Percentiles rank a stretch among this genome's conserved stretches.
Evolutionary conservation across 495 filamentous ascomycete species (phyloP).

Genomic region (Talaromyces borbonicus): DNA sequence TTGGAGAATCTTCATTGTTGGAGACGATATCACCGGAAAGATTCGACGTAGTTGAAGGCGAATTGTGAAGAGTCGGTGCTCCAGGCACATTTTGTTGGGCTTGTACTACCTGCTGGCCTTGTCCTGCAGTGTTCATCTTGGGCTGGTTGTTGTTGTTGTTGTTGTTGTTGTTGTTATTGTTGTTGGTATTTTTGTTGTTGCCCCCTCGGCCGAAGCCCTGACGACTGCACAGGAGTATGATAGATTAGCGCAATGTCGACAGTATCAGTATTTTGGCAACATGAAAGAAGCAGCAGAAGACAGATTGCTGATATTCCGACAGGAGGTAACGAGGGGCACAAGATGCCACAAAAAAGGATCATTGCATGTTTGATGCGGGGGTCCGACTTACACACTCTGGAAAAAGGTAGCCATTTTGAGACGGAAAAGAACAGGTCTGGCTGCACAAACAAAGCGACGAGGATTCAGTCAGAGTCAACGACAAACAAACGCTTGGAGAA

Average conservation of each 20-base stretch:
- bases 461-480: not conserved
- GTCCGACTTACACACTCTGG: conserved; percentile 51
- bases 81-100: conserved; percentile 27
- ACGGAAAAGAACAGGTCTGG: not conserved
- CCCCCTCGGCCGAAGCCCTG: conserved; percentile 43
- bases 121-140: conserved; percentile 36
- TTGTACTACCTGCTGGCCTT: conserved; percentile 40
- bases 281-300: conserved; percentile 21
- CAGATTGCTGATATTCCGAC: no score
- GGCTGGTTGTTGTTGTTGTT: conserved; percentile 41
- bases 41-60: conserved; percentile 44
- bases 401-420: conserved; percentile 64
- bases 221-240: conserved; percentile 24
- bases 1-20: conserved; percentile 43
- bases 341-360: not conserved
- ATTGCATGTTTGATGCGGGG: conserved; percentile 2
- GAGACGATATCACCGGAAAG: conserved; percentile 39
- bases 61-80: conserved; percentile 45
- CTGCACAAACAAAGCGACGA: not conserved
- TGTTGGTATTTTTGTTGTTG: conserved; percentile 43
- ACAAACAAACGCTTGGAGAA: no score
- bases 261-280: no score
- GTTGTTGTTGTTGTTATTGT: no score
- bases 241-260: conserved; percentile 29
- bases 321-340: not conserved